Conservation (phyloP, 805 yeast genomes). For the Lipomyces chichibuensis region DNA sequence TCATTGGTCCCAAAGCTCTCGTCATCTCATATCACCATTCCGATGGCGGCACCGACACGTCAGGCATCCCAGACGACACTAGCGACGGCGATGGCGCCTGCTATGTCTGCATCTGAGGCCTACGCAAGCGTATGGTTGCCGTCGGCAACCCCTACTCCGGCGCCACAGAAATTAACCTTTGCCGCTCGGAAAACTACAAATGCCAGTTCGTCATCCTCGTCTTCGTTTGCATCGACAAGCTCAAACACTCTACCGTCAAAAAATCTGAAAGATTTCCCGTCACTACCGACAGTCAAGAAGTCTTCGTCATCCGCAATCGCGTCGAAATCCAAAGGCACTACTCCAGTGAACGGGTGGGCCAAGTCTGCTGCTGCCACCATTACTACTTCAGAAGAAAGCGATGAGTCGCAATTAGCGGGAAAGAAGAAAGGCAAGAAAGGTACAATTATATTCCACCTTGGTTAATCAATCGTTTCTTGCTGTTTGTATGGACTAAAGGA, state of each 20-base stretch:
- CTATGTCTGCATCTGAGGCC: conserved; percentile 18
- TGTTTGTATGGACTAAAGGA: neutral
- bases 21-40: conserved; percentile 4
- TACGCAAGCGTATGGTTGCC: conserved; percentile 29
- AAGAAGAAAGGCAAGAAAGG: conserved; percentile 29
- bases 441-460: conserved; percentile 16
- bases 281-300: conserved; percentile 24
- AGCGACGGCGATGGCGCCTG: conserved; percentile 22
- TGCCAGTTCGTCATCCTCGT: neutral
- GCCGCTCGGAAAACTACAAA: conserved; percentile 13
- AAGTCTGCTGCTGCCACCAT: conserved; percentile 10
- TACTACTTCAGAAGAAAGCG: neutral
- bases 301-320: neutral
- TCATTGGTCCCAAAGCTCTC: conserved; percentile 1
- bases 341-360: conserved; percentile 17
- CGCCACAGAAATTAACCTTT: conserved; percentile 23
- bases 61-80: conserved; percentile 15
- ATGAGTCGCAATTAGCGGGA: neutral
- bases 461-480: neutral
- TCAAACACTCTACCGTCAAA: conserved; percentile 4
- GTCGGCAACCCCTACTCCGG: conserved; percentile 10
- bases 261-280: conserved; percentile 31
- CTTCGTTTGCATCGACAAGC: conserved; percentile 1
- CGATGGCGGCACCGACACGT: conserved; percentile 17
- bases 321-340: neutral